These are phyloP conservation scores for Przewalskia tangutica DNA, from an alignment of 257 asterid genomes.

Conservation along the genomic window DNA sequence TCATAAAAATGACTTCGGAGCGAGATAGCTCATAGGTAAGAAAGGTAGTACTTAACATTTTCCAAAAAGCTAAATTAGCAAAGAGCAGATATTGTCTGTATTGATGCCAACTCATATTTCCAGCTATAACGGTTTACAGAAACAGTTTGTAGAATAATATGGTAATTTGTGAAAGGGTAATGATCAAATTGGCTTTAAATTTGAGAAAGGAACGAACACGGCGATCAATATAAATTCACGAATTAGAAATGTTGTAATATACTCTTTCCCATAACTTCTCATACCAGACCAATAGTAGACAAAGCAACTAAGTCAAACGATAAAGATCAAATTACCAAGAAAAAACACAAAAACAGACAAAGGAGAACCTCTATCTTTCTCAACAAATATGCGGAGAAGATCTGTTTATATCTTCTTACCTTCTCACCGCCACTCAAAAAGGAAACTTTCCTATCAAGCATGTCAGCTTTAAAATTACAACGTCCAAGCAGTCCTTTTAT, in stretches of 20 bases:
- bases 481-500: slow-evolving; percentile 95
- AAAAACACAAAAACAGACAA: neutral
- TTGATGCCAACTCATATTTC: neutral
- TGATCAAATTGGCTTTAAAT: neutral
- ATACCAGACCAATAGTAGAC: neutral
- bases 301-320: neutral
- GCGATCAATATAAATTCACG: too few relatives aligned
- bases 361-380: neutral
- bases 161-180: neutral
- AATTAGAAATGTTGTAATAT: too few relatives aligned
- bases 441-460: slow-evolving; percentile 91
- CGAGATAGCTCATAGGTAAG: neutral
- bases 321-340: neutral
- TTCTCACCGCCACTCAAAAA: slow-evolving; percentile 97
- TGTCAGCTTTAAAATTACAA: slow-evolving; percentile 74
- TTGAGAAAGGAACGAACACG: neutral
- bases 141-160: neutral
- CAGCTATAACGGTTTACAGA: neutral
- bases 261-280: too few relatives aligned
- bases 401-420: slow-evolving; percentile 28
- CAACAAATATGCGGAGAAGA: neutral
- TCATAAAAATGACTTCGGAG: neutral
- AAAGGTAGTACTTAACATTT: neutral
- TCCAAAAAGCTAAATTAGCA: neutral
- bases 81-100: neutral